These are phyloP conservation scores for Ophiobolus disseminans DNA, from an alignment of 2,329 filamentous ascomycete genomes.

Conservation along the genomic window DNA sequence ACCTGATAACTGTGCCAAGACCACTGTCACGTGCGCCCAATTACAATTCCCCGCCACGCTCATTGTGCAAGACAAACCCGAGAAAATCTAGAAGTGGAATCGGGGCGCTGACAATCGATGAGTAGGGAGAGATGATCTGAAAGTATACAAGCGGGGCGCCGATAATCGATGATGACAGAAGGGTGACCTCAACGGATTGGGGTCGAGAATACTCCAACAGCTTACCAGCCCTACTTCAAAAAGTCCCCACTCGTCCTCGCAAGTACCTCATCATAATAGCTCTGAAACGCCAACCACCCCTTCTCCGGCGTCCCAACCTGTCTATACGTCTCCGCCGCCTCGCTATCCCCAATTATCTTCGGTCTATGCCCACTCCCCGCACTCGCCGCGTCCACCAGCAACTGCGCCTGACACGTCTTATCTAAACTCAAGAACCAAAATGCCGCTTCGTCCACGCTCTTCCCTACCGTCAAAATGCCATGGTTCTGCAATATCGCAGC, in stretches of 20 bases:
- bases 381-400: slow-evolving; percentile 53
- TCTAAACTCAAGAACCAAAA: slow-evolving; percentile 57
- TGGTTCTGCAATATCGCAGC: slow-evolving; percentile 51
- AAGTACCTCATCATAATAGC: slow-evolving; percentile 62
- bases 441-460: slow-evolving; percentile 53
- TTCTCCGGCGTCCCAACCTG: slow-evolving; percentile 58
- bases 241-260: slow-evolving; percentile 60
- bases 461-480: slow-evolving; percentile 48
- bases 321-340: slow-evolving; percentile 50
- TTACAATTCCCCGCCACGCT: too few species aligned
- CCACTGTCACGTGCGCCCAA: too few species aligned
- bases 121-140: too few species aligned
- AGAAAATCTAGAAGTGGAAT: too few species aligned
- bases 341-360: slow-evolving; percentile 51
- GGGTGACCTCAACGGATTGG: too few species aligned
- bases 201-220: too few species aligned
- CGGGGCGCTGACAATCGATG: too few species aligned
- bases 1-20: too few species aligned
- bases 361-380: slow-evolving; percentile 49
- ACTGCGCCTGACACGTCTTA: slow-evolving; percentile 55
- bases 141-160: too few species aligned
- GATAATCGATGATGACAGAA: too few species aligned
- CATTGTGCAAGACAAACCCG: too few species aligned
- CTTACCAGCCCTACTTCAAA: slow-evolving; percentile 48
- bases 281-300: slow-evolving; percentile 62